Base-by-base conservation (phyloP, 2,329 filamentous ascomycete genomes). In the Fusarium kyushuense region DNA sequence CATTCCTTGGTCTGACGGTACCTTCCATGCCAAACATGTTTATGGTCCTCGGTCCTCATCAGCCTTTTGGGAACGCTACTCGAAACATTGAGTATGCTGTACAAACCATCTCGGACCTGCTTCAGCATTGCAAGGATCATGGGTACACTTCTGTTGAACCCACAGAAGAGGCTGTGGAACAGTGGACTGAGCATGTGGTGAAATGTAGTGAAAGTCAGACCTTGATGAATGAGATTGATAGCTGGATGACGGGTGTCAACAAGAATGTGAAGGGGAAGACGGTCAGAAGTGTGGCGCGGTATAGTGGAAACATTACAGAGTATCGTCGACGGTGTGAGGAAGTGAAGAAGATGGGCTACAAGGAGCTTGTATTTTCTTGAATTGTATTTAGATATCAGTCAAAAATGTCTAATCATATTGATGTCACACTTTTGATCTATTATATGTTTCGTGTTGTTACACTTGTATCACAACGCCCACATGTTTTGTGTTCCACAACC, bases 201-300 rank as follows among this genome's bases (percentile, higher is more conserved):
- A 74, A 82, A 13, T 83, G 81, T 54, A 78, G 79, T 2, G 73
- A 80, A 48, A 83, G 83, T 0, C 70, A 70, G 13, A 51, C 80
- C 1, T 69, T 86, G 27, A 74, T 78, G 2, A 72, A 72, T 14
- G 64, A 72, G 21, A 47, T 73, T 1, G 83, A 86, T 58, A 81
- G 79, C 8, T 87, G 84, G 84, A 84, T 86, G 82, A 86, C 84
- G 19, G 84, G 84, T 1, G 81, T 86, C 0, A 86, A 86, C 55
- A 83, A 77, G 58, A 85, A 86, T 54, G 70, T 86, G 21, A 84
- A 84, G 71, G 76, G 80, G 36, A 81, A 79, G 58, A 77, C 74
- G n/a, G 76, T 85, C 33, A 78, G 80, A 5, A 75, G 81, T 27
- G 77, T 54, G 80, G 83, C 6, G 1, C 42, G 69, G 8, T 70